Conservation (phyloP, 2,329 filamentous ascomycete species). For the Exserohilum rostratum region DNA sequence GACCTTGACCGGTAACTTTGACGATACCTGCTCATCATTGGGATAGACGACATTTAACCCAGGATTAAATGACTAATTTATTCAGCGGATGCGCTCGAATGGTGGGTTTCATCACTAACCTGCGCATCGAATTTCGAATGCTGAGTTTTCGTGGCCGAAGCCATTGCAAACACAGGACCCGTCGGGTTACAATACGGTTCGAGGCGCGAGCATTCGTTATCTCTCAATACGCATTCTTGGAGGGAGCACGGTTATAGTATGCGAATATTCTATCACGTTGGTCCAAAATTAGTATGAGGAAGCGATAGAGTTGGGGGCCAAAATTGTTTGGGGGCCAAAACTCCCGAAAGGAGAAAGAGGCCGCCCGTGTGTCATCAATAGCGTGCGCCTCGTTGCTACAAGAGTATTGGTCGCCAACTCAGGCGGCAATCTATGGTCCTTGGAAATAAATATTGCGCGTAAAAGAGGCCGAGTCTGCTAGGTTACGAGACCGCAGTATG, state of each 20-base stretch:
- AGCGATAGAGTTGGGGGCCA: constrained; percentile 1
- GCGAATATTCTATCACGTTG: too few species aligned
- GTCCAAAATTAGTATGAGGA: background rate
- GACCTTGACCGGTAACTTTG: constrained; percentile 17
- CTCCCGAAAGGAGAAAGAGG: constrained; percentile 5
- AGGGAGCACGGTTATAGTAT: background rate
- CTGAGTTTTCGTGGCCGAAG: constrained; percentile 17
- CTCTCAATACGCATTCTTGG: background rate
- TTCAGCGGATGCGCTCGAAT: background rate
- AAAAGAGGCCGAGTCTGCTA: background rate
- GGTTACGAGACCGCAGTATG: background rate
- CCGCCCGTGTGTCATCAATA: background rate
- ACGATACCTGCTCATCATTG: constrained; percentile 17
- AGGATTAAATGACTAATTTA: constrained; percentile 16
- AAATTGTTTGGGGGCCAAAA: constrained; percentile 14
- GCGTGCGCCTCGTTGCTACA: background rate
- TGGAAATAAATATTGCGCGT: background rate
- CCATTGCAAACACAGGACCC: constrained; percentile 12
- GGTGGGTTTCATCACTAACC: constrained; percentile 7
- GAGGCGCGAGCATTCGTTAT: background rate
- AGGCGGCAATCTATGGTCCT: background rate
- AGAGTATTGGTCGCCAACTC: background rate
- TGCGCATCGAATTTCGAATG: constrained; percentile 26
- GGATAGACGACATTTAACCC: constrained; percentile 25
- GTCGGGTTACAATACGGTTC: background rate